Evolutionary conservation across 306 rosid genomes (phyloP), one percentile per base, ranked within the genome.

Genomic region (Ormosia semicastrata): DNA sequence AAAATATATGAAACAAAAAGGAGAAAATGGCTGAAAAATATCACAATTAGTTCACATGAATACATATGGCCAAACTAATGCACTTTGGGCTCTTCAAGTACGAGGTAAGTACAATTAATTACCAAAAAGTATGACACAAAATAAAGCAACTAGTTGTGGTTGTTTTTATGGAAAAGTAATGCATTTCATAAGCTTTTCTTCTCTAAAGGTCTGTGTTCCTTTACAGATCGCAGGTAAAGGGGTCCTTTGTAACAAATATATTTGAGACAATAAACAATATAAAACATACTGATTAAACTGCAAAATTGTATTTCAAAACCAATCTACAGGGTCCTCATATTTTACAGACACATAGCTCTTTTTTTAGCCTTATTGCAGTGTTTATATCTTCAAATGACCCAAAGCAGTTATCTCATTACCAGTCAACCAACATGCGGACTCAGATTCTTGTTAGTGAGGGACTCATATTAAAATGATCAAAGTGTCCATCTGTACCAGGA

Each of bases 211-310:
- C 15, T 2, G 30, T 50, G 67, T 49, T 75, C 78, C 43, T 58
- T 77, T 43, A 40, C 47, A 29, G 34, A 36, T 30, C 64, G 8
- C 11, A 7, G 49, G 46, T 52, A 56, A 59, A 44, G 60, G 76
- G 46, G 15, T 77, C 24, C 40, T 76, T 66, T 8, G 73, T 68
- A 32, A 32, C 60, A 59, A 30, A 41, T 37, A 37, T 9, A 75
- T 37, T 39, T 41, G 60, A 73, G 54, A 15, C 41, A 60, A 34
- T 1, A 33, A 71, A 71, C 4, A 57, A 71, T 49, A 50, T 49
- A 50, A 41, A n/a, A n/a, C 33, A 37, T 65, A 77, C 53, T 10
- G 70, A 44, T 78, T 62, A 24, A 71, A 63, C 83, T 60, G 65
- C 56, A 34, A 65, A 44, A 17, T 13, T 63, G 39, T 44, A 70